A percentile compares a stretch with the other conserved stretches of the same genome.
phyloP scores from a whole-genome alignment of 371 early-diverging fungal genomes.

The Nosema muscidifuracis region DNA sequence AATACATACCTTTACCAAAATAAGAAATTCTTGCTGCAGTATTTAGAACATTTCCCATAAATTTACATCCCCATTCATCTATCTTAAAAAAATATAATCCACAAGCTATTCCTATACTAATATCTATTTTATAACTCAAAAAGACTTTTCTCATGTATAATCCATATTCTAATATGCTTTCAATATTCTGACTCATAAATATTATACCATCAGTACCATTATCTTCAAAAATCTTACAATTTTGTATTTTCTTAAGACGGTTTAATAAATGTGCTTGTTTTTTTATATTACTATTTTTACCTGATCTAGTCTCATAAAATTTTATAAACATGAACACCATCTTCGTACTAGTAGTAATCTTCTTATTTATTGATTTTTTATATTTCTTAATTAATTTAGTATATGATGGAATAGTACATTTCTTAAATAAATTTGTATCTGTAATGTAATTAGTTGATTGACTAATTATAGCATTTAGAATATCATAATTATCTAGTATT shows the following conservation, averaged over 20 bases:
- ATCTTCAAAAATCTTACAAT: not conserved
- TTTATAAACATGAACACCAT: not conserved
- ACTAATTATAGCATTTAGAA: not conserved
- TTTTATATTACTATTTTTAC: not conserved
- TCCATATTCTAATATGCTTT: constrained; percentile 6
- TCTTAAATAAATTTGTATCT: not conserved
- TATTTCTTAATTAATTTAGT: not conserved
- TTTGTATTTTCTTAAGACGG: not conserved
- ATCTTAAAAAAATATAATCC: constrained; percentile 18
- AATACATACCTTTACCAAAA: constrained; percentile 33
- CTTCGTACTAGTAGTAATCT: not conserved
- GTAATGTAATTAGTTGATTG: not conserved
- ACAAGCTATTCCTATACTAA: constrained; percentile 32
- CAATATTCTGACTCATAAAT: not conserved
- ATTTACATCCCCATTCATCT: not conserved
- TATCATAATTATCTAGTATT: not conserved
- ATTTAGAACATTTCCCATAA: constrained; percentile 28
- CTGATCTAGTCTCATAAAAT: not conserved
- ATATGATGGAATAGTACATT: not conserved
- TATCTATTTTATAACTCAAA: constrained; percentile 1
- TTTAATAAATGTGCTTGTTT: not conserved
- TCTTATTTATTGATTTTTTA: not conserved
- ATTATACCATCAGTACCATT: not conserved
- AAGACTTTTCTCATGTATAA: constrained; percentile 20
- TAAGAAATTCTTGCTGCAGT: constrained; percentile 21